Evolutionary conservation across 495 filamentous ascomycete genomes (phyloP), one percentile per base, ranked within the genome.

Genomic region (Staphylotrichum tortipilum): DNA sequence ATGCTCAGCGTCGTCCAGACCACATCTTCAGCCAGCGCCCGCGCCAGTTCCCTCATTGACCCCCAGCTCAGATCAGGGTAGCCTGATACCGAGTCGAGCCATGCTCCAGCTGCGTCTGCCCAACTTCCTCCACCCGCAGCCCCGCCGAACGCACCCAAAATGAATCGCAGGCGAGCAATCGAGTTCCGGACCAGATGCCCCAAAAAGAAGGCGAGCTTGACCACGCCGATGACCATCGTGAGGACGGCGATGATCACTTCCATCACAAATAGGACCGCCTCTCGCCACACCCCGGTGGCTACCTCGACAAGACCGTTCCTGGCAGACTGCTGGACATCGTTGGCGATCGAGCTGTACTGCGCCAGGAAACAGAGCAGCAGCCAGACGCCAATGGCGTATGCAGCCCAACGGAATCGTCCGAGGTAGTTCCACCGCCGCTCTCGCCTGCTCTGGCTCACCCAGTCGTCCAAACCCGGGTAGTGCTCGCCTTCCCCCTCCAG

Each of bases 391-490:
- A 11, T 7, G 12, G 28, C n/a, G 29, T 38, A 35, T 15, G 33
- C 12, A 7, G 19, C 3, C 19, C 29, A 42, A 5, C 7, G 18
- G 22, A 26, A 2, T 31, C 1, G 28, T 33, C 11, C 11, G 21
- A 34, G 8, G 14, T 7, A 8, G 7, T 26, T 19, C 31, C 15
- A 17, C n/a, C 28, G 2, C 7, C 31, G 33, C 15, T 18, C 23
- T 11, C 26, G 17, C 15, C 29, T 29, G 47, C 24, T 44, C 24
- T 47, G 2, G 4, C 26, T 17, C 34, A 58, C 23, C 36, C 42
- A 45, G 26, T 47, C 29, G 8, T 29, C 22, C 28, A 59, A 39
- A 9, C 47, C 37, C 12, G 60, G 57, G 12, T 41, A 23, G 18
- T 21, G 17, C 36, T 60, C 57, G 14, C 29, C 36, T 17, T 10